Conservation (phyloP, 768 basidiomycete species). For the Xanthoconium stramineum region DNA sequence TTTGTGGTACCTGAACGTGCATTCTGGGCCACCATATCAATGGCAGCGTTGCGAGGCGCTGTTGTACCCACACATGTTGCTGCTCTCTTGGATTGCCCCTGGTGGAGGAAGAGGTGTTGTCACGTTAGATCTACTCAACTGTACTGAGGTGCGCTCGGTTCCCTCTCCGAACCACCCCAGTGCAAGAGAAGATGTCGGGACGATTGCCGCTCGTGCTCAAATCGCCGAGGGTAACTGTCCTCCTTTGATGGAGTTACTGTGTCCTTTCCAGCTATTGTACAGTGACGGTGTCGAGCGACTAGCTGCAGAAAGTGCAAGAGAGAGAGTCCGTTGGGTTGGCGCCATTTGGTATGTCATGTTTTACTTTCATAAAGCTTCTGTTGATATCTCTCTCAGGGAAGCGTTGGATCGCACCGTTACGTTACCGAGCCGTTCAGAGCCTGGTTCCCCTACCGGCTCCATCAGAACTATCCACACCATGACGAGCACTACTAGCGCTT, state of each 20-base stretch:
- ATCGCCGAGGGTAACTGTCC: constrained; percentile 39
- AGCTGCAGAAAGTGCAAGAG: constrained; percentile 83
- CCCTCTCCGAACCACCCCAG: constrained; percentile 78
- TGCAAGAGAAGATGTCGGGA: constrained; percentile 84
- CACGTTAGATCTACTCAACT: constrained; percentile 82
- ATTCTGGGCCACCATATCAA: constrained; percentile 70
- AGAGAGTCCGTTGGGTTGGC: constrained; percentile 89
- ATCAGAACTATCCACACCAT: constrained; percentile 69
- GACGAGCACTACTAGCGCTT: constrained; percentile 39
- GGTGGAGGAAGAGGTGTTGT: constrained; percentile 83
- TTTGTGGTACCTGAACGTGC: constrained; percentile 92
- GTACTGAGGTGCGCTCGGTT: constrained; percentile 79
- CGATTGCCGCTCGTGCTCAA: constrained; percentile 71
- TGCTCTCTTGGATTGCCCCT: constrained; percentile 84
- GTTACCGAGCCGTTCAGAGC: constrained; percentile 43
- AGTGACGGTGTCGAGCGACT: constrained; percentile 85
- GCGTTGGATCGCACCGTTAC: constrained; percentile 64
- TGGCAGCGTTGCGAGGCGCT: constrained; percentile 84
- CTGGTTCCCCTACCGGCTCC: constrained; percentile 49
- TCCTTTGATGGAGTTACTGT: constrained; percentile 66
- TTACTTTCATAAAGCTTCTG: neutral
- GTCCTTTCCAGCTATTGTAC: constrained; percentile 90
- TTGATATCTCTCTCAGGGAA: constrained; percentile 51
- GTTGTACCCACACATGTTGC: constrained; percentile 77
- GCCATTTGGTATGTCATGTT: constrained; percentile 67